Percentiles rank a stretch among this genome's conserved stretches.
phyloP scores from a whole-genome alignment of 2,329 filamentous ascomycete genomes.

The Stemphylium beticola region DNA sequence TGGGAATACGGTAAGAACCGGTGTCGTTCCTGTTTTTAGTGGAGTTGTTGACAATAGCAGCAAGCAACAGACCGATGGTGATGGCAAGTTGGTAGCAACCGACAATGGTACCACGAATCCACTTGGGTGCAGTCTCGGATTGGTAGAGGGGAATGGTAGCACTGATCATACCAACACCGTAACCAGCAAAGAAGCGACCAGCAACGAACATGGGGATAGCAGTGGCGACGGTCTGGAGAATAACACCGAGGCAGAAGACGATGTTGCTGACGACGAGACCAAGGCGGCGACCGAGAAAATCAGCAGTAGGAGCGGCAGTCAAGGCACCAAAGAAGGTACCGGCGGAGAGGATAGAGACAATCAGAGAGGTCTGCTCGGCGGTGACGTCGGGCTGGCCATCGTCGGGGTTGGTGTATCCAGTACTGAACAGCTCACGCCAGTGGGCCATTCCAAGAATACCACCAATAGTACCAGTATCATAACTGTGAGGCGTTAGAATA shows the following conservation, averaged over 20 bases:
- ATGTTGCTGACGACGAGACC: constrained; percentile 55
- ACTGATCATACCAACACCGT: constrained; percentile 51
- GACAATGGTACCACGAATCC: constrained; percentile 74
- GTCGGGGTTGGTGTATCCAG: constrained; percentile 41
- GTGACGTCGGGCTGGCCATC: constrained; percentile 49
- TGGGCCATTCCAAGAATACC: constrained; percentile 75
- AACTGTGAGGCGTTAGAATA: constrained; percentile 29
- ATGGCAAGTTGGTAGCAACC: constrained; percentile 73
- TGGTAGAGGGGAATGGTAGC: constrained; percentile 69
- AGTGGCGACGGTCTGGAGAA: constrained; percentile 48
- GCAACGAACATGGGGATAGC: constrained; percentile 48
- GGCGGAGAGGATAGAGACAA: constrained; percentile 82
- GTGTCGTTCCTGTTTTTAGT: constrained; percentile 63
- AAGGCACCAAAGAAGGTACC: constrained; percentile 80
- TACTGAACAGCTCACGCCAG: constrained; percentile 68
- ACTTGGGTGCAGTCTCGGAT: constrained; percentile 74
- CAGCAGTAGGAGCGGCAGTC: constrained; percentile 69
- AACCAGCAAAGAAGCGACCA: constrained; percentile 52
- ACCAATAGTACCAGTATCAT: constrained; percentile 49
- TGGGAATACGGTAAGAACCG: constrained; percentile 76
- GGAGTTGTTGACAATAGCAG: constrained; percentile 69
- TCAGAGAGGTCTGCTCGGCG: constrained; percentile 67
- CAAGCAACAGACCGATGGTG: constrained; percentile 72
- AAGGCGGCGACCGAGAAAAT: constrained; percentile 71
- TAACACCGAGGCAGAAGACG: constrained; percentile 49